Evolutionary conservation across 495 filamentous ascomycete species (phyloP).

Genomic region (Aspergillus biplanus): DNA sequence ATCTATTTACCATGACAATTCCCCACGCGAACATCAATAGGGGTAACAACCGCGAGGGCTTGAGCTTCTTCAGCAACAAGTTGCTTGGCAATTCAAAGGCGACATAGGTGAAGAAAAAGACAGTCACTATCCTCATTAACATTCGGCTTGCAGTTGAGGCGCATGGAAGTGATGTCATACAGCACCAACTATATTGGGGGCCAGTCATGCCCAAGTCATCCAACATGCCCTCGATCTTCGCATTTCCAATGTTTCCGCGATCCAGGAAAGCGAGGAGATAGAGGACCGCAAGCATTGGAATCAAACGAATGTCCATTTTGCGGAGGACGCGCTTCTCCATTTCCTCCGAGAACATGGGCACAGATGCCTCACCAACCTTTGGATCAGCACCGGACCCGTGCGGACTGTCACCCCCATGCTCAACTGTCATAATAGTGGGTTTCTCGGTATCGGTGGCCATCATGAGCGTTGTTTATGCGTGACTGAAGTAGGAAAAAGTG

Average conservation of each 20-base stretch:
- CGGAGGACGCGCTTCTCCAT: constrained; percentile 18
- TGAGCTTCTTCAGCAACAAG: constrained; percentile 64
- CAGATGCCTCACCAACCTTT: too few species aligned
- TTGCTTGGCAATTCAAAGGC: constrained; percentile 73
- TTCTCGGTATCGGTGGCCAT: too few species aligned
- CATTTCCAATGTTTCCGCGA: constrained; percentile 60
- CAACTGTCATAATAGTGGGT: too few species aligned
- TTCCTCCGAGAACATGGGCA: too few species aligned
- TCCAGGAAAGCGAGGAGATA: constrained; percentile 46
- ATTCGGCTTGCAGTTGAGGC: background rate
- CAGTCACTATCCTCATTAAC: constrained; percentile 46
- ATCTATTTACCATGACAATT: constrained; percentile 41
- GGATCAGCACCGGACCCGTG: too few species aligned
- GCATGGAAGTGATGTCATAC: constrained; percentile 6
- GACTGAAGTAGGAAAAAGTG: too few species aligned
- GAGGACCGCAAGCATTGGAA: constrained; percentile 50
- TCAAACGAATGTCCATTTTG: constrained; percentile 35
- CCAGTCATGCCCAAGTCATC: constrained; percentile 50
- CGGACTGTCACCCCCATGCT: too few species aligned
- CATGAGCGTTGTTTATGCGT: too few species aligned
- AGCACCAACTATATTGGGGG: constrained; percentile 51
- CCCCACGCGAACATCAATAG: constrained; percentile 68
- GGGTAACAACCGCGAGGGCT: constrained; percentile 67
- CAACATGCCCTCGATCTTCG: constrained; percentile 56
- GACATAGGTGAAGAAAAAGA: constrained; percentile 70